phyloP scores from a whole-genome alignment of 176 grass and related monocot genomes.

The Ampelocalamus luodianensis region DNA sequence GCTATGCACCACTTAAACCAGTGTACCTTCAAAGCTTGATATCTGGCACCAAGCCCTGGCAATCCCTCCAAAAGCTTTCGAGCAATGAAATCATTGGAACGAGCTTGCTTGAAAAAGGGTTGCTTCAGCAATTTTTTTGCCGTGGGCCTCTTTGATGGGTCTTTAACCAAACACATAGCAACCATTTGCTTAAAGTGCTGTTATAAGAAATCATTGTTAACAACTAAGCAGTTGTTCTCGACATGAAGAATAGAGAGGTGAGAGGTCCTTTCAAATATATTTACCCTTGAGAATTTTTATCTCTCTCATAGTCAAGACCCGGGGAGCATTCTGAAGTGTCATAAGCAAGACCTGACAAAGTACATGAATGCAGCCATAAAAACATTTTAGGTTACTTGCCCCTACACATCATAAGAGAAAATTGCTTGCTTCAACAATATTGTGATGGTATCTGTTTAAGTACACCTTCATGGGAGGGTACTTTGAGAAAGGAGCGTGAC shows the following conservation, averaged over 20 bases:
- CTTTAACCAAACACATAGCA: conserved; percentile 93
- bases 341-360: conserved; percentile 84
- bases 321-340: conserved; percentile 97
- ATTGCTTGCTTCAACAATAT: background rate
- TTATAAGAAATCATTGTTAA: conserved; percentile 36
- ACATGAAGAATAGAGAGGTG: background rate
- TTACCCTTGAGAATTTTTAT: conserved; percentile 91
- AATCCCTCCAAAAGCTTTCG: conserved; percentile 90
- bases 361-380: background rate
- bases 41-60: conserved; percentile 76
- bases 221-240: conserved; percentile 20
- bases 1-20: conserved; percentile 32
- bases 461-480: conserved; percentile 96
- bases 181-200: conserved; percentile 97
- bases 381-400: background rate
- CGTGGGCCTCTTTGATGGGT: conserved; percentile 80
- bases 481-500: conserved; percentile 96
- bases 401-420: conserved; percentile 19
- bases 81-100: conserved; percentile 76
- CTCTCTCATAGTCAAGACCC: conserved; percentile 82
- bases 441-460: background rate
- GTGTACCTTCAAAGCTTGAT: conserved; percentile 89
- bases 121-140: conserved; percentile 86
- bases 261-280: conserved; percentile 32
- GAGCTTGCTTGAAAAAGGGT: conserved; percentile 94